These are phyloP conservation scores for Phytopythium vexans DNA, from an alignment of 352 stramenopile species.

Conservation along the genomic window DNA sequence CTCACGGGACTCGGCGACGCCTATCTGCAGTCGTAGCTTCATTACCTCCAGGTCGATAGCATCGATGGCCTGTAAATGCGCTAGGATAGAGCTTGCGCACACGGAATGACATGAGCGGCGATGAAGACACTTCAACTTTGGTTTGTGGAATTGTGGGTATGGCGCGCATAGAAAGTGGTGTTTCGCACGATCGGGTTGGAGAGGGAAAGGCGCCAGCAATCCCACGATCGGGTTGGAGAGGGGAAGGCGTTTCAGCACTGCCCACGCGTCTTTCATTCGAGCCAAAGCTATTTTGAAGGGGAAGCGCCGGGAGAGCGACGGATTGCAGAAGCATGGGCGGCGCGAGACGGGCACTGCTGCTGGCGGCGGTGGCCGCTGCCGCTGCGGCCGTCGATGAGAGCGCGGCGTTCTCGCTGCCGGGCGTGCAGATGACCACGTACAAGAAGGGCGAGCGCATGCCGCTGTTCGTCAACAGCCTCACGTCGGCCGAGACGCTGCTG, in stretches of 20 bases:
- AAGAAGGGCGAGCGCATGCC: constrained; percentile 80
- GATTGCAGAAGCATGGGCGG: constrained; percentile 14
- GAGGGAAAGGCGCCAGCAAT: too few species aligned
- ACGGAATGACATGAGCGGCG: too few species aligned
- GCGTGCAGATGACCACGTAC: constrained; percentile 89
- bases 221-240: too few species aligned
- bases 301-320: background rate
- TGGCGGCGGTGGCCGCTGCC: constrained; percentile 6
- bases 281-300: background rate
- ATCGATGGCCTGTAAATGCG: too few species aligned
- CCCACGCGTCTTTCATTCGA: constrained; percentile 3
- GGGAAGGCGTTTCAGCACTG: too few species aligned
- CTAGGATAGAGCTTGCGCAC: too few species aligned
- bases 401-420: constrained; percentile 69
- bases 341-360: constrained; percentile 20
- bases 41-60: too few species aligned
- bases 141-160: too few species aligned
- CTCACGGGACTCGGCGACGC: constrained; percentile 41
- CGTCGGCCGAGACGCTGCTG: constrained; percentile 93
- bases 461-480: constrained; percentile 95
- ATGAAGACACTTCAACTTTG: too few species aligned
- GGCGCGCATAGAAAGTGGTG: too few species aligned
- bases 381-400: constrained; percentile 6
- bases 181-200: too few species aligned
- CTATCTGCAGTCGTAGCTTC: constrained; percentile 15